Evolutionary conservation across 257 asterid species (phyloP).

Genomic region (Nicotiana tabacum): DNA sequence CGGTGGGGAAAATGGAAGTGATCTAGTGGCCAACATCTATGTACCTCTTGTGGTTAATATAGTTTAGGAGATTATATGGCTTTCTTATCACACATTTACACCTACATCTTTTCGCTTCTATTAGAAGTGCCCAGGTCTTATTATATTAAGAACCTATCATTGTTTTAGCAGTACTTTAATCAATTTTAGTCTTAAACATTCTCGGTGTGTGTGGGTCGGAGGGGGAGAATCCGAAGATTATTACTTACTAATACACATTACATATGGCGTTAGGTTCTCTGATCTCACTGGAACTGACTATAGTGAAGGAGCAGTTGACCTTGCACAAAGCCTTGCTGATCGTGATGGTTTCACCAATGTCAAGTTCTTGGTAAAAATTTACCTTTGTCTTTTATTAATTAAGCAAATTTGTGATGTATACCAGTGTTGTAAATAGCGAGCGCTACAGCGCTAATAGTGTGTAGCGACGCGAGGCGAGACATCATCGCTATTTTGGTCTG

Average conservation of each 20-base stretch:
- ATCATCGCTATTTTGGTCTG: no score
- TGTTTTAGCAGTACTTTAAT: no score
- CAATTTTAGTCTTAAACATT: background rate
- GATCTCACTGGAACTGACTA: constrained; percentile 97
- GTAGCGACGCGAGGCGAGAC: no score
- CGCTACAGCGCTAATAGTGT: no score
- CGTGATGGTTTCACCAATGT: constrained; percentile 82
- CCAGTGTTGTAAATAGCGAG: no score
- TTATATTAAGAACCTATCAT: background rate
- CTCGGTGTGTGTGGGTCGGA: background rate
- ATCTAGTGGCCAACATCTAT: background rate
- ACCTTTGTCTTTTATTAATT: constrained; percentile 9
- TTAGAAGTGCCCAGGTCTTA: background rate
- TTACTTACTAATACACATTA: constrained; percentile 17
- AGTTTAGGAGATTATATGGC: background rate
- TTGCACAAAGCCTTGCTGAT: constrained; percentile 75
- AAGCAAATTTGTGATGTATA: background rate
- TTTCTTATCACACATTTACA: background rate
- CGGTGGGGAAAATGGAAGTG: background rate
- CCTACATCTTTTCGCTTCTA: background rate
- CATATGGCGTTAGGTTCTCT: constrained; percentile 59
- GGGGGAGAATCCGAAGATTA: constrained; percentile 1
- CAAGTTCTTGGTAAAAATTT: constrained; percentile 58
- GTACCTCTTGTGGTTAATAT: background rate
- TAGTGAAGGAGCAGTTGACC: constrained; percentile 88